phyloP scores from a whole-genome alignment of 2,329 filamentous ascomycete species.

The Talaromyces pinophilus region DNA sequence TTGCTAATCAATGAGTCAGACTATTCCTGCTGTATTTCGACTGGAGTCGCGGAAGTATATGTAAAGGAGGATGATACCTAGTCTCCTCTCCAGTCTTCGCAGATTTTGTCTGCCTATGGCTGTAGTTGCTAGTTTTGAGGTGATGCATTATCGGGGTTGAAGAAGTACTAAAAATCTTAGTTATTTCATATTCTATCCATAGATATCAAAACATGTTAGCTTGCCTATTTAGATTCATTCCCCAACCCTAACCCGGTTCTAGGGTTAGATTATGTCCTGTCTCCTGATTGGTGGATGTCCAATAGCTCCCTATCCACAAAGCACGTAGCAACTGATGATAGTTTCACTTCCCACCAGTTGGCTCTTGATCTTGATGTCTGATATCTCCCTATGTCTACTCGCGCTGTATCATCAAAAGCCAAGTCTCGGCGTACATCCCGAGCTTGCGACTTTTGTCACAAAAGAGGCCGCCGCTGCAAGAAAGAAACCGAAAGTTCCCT shows the following conservation, averaged over 20 bases:
- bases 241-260: not conserved
- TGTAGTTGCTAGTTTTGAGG: no score
- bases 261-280: not conserved
- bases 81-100: no score
- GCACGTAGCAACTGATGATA: not conserved
- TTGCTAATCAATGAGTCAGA: not conserved
- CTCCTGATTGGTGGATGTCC: not conserved
- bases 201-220: no score
- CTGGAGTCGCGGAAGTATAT: no score
- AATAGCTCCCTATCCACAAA: not conserved
- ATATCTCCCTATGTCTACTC: not conserved
- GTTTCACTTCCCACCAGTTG: not conserved
- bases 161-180: no score
- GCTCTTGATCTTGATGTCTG: not conserved
- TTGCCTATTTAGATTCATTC: not conserved
- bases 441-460: constrained; percentile 11
- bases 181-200: no score
- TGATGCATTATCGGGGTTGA: no score
- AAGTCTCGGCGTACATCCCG: constrained; percentile 2
- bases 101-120: no score
- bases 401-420: not conserved
- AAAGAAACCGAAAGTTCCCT: not conserved
- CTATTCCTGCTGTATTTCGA: no score
- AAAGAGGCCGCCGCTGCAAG: constrained; percentile 11
- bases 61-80: no score